phyloP scores from a whole-genome alignment of 305 asterid genomes.

The Salvia sclarea region DNA sequence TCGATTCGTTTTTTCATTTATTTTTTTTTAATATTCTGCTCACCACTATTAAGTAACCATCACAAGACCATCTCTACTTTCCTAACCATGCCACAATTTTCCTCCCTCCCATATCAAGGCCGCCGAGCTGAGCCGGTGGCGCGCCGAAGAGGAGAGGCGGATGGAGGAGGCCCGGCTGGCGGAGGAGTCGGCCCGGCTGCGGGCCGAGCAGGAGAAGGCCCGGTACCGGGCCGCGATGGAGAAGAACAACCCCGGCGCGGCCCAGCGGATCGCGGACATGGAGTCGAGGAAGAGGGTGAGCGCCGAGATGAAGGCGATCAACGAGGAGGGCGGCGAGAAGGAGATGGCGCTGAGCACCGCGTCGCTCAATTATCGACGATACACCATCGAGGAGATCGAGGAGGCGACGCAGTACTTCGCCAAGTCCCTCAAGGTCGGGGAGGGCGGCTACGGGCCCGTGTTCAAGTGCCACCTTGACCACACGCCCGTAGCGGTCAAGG shows the following conservation, averaged over 20 bases:
- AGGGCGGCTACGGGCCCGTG: constrained; percentile 97
- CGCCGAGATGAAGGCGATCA: constrained; percentile 43
- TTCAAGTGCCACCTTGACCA: constrained; percentile 78
- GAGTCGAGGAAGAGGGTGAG: constrained; percentile 46
- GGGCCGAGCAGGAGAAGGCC: constrained; percentile 42
- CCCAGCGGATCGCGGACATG: constrained; percentile 48
- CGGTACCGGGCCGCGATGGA: constrained; percentile 41
- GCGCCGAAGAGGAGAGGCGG: constrained; percentile 70
- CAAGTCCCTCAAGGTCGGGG: constrained; percentile 67
- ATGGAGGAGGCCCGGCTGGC: constrained; percentile 53
- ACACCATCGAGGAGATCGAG: constrained; percentile 76
- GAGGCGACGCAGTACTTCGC: constrained; percentile 63
- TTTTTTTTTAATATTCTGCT: neutral
- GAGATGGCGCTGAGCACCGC: constrained; percentile 18
- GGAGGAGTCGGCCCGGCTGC: constrained; percentile 49
- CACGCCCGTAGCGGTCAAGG: constrained; percentile 77
- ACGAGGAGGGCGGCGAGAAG: constrained; percentile 38
- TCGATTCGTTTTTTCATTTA: no score
- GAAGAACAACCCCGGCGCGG: constrained; percentile 45
- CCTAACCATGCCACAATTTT: neutral
- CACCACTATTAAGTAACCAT: no score
- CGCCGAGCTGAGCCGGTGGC: constrained; percentile 67
- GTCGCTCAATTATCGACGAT: constrained; percentile 55
- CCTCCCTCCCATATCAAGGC: constrained; percentile 41
- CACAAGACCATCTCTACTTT: neutral